Base-by-base conservation (phyloP, 2,329 filamentous ascomycete species). In the Scedosporium aurantiacum region DNA sequence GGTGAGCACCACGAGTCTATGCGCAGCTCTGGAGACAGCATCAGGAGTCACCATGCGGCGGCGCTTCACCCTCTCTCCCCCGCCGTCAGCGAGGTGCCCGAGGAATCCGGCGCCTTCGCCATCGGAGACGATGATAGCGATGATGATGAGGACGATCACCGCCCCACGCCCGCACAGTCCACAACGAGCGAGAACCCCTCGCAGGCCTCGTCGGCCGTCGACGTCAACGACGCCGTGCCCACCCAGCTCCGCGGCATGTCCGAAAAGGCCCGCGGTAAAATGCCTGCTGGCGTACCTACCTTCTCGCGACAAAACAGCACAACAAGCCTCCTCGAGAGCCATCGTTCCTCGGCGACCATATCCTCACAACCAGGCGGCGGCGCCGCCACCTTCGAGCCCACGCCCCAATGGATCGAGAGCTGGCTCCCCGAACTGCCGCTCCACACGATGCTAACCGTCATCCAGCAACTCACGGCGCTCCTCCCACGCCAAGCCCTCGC, bases 181-280 rank as follows among this genome's bases (percentile, higher is more conserved):
- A 88, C 85, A 1, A 82, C 86, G 1, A 85, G 85, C 72, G 77
- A 88, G 71, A 75, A 81, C 64, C 74, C 85, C 67, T 79, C 82
- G 64, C 81, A 85, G 43, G 83, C 87, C 23, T 86, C 89, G 3
- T 93, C 90, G 0, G 83, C 84, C 0, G 84, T 83, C 0, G 78
- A 79, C 45, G 75, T 82, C 0, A 91, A 95, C 63, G 91, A 95
- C 63, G 87, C 88, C 3, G 84, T 96, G 8, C 91, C 91, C 14
- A 80, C 86, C 21, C 92, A 97, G 70, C 72, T 96, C 32, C 84
- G 90, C 62, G 91, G 91, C 61, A 96, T 97, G 90, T 97, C 93
- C 21, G 94, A 97, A 73, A 99, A 97, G 72, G 94, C 94, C 16
- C 82, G 94, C 58, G 94, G 94, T 6, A 99, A 99, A 74, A 91